A percentile compares a stretch with the other conserved stretches of the same genome.
phyloP scores from a whole-genome alignment of 169 alveolate genomes.

The Eimeria acervulina region DNA sequence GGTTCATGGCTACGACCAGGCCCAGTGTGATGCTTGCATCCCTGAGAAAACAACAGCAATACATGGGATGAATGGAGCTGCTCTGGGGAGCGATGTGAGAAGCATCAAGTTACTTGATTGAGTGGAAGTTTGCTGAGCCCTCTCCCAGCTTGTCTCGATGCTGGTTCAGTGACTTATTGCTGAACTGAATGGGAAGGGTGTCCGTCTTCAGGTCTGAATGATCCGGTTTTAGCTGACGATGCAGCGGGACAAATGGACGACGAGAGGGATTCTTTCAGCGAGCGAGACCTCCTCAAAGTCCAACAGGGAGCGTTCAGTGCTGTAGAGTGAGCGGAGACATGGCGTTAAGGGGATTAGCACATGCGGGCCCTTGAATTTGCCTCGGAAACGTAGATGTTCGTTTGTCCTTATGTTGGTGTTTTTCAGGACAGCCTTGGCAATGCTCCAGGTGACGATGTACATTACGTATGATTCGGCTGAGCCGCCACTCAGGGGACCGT shows the following conservation, averaged over 20 bases:
- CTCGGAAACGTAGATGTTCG: background rate
- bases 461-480: slow-evolving; percentile 78
- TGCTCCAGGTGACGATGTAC: slow-evolving; percentile 75
- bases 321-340: slow-evolving; percentile 65
- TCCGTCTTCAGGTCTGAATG: slow-evolving; percentile 51
- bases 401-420: background rate
- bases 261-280: slow-evolving; percentile 47
- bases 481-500: slow-evolving; percentile 15
- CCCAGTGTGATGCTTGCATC: background rate
- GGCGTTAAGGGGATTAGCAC: background rate
- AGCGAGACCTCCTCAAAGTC: slow-evolving; percentile 62
- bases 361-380: background rate
- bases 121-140: background rate
- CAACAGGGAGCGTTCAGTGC: slow-evolving; percentile 80
- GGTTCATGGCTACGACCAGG: background rate
- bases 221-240: slow-evolving; percentile 61
- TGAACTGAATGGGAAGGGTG: background rate
- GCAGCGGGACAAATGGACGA: slow-evolving; percentile 72
- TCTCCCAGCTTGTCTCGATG: background rate
- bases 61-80: background rate
- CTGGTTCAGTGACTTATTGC: background rate
- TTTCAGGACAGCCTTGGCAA: slow-evolving; percentile 68
- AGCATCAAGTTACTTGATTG: background rate
- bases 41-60: background rate
- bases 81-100: background rate